A percentile compares a stretch with the other conserved stretches of the same genome.
Conservation (phyloP, 1,284 basidiomycete genomes). For the Marasmius sp. region DNA sequence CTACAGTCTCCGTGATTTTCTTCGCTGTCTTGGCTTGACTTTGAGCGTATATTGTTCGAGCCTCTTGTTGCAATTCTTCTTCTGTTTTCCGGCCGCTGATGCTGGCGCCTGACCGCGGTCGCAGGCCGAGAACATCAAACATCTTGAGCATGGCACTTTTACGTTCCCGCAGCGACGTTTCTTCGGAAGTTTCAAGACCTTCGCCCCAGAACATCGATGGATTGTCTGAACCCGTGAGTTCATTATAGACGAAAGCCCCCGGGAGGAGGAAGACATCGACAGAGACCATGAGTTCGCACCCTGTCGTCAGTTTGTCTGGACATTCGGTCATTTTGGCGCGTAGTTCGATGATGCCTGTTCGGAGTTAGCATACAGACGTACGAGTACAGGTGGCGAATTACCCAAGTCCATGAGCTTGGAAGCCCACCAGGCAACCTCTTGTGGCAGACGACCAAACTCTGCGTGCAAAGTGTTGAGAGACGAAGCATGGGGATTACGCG, state of each 20-base stretch:
- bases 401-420: conserved; percentile 71
- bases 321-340: conserved; percentile 71
- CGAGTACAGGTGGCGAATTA: conserved; percentile 25
- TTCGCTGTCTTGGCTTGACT: conserved; percentile 26
- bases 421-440: conserved; percentile 69
- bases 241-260: conserved; percentile 59
- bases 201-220: conserved; percentile 56
- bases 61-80: conserved; percentile 39
- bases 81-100: conserved; percentile 33
- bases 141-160: conserved; percentile 67
- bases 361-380: conserved; percentile 6
- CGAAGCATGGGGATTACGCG: conserved; percentile 1
- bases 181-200: conserved; percentile 72
- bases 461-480: conserved; percentile 7
- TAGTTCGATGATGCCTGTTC: conserved; percentile 60
- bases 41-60: conserved; percentile 35
- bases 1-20: conserved; percentile 52
- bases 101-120: conserved; percentile 47
- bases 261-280: conserved; percentile 65
- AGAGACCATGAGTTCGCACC: conserved; percentile 70
- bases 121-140: conserved; percentile 65
- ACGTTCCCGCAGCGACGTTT: conserved; percentile 73
- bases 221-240: conserved; percentile 33
- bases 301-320: conserved; percentile 61
- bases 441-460: conserved; percentile 76